Conservation (phyloP, 2,329 filamentous ascomycete genomes). For the Epichloe coenophiala region DNA sequence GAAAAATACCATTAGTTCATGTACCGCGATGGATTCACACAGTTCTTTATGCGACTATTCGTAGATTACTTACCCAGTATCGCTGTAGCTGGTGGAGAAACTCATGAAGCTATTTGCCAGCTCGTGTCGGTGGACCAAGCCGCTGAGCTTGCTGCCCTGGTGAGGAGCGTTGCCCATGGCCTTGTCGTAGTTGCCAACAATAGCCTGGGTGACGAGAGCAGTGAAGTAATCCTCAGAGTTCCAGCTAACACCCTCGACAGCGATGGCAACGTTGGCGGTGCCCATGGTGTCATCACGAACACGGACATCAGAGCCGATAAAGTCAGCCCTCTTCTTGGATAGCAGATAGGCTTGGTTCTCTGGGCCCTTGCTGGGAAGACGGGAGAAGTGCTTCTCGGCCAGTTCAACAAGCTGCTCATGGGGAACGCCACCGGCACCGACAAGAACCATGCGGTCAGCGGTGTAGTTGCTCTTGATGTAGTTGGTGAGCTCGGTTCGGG, state of each 20-base stretch:
- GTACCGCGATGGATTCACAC: no score
- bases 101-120: slow-evolving; percentile 99
- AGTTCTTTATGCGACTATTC: not conserved
- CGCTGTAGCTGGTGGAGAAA: slow-evolving; percentile 98
- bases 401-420: slow-evolving; percentile 91
- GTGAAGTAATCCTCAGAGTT: slow-evolving; percentile 99
- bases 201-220: slow-evolving; percentile 90
- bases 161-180: slow-evolving; percentile 95
- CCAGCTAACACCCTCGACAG: slow-evolving; percentile 99
- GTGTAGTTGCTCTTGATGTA: slow-evolving; percentile 99
- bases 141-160: slow-evolving; percentile 95
- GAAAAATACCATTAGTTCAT: not conserved
- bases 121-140: slow-evolving; percentile 84
- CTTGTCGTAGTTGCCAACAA: slow-evolving; percentile 99
- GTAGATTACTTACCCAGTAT: slow-evolving; percentile 66
- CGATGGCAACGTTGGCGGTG: slow-evolving; percentile 94
- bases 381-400: slow-evolving; percentile 88
- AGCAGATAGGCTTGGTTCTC: slow-evolving; percentile 61
- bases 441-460: slow-evolving; percentile 97
- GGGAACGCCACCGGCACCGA: slow-evolving; percentile 85
- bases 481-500: slow-evolving; percentile 75
- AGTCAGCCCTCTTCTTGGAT: slow-evolving; percentile 82
- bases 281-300: slow-evolving; percentile 93
- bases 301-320: slow-evolving; percentile 90
- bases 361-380: slow-evolving; percentile 61